phyloP scores from a whole-genome alignment of 1,139 yeast genomes.

The Protomyces macrosporus region DNA sequence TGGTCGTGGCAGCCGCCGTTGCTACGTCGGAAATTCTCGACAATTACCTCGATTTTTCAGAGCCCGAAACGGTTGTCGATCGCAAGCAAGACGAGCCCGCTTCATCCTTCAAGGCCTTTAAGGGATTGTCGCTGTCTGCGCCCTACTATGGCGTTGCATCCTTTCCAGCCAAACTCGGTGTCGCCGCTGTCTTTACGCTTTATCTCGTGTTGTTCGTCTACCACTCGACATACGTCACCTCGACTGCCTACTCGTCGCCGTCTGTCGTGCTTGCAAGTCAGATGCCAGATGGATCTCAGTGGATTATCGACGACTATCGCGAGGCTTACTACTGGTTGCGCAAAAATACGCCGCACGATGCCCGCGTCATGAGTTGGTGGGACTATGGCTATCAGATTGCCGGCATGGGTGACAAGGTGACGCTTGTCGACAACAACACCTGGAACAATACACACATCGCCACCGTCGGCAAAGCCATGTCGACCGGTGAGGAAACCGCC shows the following conservation, averaged over 20 bases:
- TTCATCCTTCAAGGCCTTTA: conserved; percentile 29
- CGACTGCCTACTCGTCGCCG: conserved; percentile 93
- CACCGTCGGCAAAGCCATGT: conserved; percentile 98
- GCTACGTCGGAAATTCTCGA: conserved; percentile 82
- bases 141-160: conserved; percentile 36
- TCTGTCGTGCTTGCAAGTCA: conserved; percentile 89
- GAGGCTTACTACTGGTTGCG: conserved; percentile 99
- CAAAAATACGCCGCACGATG: conserved; percentile 95
- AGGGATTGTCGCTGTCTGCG: conserved; percentile 13
- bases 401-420: conserved; percentile 99
- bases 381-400: conserved; percentile 99
- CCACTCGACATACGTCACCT: conserved; percentile 97
- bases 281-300: conserved; percentile 77
- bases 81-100: conserved; percentile 28
- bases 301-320: conserved; percentile 90
- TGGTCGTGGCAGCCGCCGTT: conserved; percentile 85
- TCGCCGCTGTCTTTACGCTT: conserved; percentile 62
- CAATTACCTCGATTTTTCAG: conserved; percentile 63
- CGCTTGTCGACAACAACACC: conserved; percentile 96
- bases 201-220: conserved; percentile 78
- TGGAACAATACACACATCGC: conserved; percentile 99
- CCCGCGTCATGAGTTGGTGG: conserved; percentile 99
- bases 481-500: conserved; percentile 79
- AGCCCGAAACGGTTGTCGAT: conserved; percentile 9
- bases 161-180: conserved; percentile 54